Evolutionary conservation across 257 asterid species (phyloP).

Genomic region (Nemophila menziesii): DNA sequence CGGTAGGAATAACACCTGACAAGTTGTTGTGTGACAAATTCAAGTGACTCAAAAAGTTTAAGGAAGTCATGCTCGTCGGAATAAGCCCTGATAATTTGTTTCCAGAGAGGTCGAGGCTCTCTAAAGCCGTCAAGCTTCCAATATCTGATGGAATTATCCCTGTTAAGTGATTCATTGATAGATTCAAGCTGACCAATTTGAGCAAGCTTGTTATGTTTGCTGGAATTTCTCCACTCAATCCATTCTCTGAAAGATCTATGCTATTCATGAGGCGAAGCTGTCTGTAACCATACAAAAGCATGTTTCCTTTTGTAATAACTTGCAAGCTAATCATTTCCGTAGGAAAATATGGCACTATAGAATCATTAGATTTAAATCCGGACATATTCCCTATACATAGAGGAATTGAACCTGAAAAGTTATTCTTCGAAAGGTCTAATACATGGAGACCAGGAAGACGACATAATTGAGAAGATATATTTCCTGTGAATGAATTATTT

Average conservation of each 20-base stretch:
- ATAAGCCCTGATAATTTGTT: slow-evolving; percentile 22
- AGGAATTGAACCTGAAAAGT: slow-evolving; percentile 18
- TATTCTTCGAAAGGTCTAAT: slow-evolving; percentile 19
- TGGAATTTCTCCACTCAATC: slow-evolving; percentile 23
- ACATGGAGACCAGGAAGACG: slow-evolving; percentile 22
- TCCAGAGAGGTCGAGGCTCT: slow-evolving; percentile 22
- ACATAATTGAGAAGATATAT: slow-evolving; percentile 18
- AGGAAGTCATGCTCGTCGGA: slow-evolving; percentile 17
- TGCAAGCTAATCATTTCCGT: slow-evolving; percentile 11
- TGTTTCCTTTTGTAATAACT: slow-evolving; percentile 23
- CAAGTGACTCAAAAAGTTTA: slow-evolving; percentile 23
- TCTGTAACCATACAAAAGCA: slow-evolving; percentile 8
- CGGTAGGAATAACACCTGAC: slow-evolving; percentile 26
- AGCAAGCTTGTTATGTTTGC: slow-evolving; percentile 11
- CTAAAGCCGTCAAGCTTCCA: slow-evolving; percentile 12
- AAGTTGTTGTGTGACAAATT: slow-evolving; percentile 26
- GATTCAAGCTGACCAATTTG: slow-evolving; percentile 21
- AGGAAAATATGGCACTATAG: not conserved
- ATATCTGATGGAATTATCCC: slow-evolving; percentile 21
- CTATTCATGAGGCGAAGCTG: slow-evolving; percentile 21
- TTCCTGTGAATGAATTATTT: slow-evolving; percentile 21
- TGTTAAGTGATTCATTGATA: slow-evolving; percentile 24
- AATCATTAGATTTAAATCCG: slow-evolving; percentile 15
- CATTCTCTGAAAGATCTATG: slow-evolving; percentile 24
- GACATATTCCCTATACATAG: slow-evolving; percentile 20